phyloP scores from a whole-genome alignment of 331 rosid species.

The Rhamnella rubrinervis region DNA sequence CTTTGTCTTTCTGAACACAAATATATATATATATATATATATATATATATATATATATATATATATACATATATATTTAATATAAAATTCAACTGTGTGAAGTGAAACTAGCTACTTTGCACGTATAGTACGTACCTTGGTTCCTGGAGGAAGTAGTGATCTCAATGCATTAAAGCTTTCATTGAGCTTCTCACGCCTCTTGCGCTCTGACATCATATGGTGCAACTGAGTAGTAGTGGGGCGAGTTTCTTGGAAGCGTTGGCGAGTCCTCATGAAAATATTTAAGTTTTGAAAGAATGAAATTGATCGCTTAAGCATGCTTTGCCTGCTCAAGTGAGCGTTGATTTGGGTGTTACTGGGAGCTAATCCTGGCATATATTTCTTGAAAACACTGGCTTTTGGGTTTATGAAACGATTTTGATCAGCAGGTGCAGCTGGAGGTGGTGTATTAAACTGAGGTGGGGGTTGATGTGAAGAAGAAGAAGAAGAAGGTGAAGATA shows the following conservation, averaged over 20 bases:
- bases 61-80: background rate
- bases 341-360: conserved; percentile 20
- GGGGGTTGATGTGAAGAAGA: conserved; percentile 27
- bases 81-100: background rate
- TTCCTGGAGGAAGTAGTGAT: conserved; percentile 72
- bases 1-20: conserved; percentile 71
- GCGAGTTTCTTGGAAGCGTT: conserved; percentile 40
- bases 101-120: too few relatives aligned
- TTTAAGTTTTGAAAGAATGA: conserved; percentile 53
- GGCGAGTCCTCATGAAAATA: conserved; percentile 41
- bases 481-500: conserved; percentile 44
- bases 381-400: conserved; percentile 53
- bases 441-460: conserved; percentile 21
- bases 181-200: conserved; percentile 77
- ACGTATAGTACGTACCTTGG: conserved; percentile 52
- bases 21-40: background rate
- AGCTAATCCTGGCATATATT: conserved; percentile 23
- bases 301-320: conserved; percentile 60
- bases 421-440: too few relatives aligned
- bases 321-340: conserved; percentile 30
- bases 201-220: conserved; percentile 79
- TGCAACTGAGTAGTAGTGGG: conserved; percentile 62
- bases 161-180: conserved; percentile 74
- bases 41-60: background rate
- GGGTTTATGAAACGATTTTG: conserved; percentile 13